phyloP scores from a whole-genome alignment of 768 basidiomycete genomes.

The Chalciporus pseudorubinellus region DNA sequence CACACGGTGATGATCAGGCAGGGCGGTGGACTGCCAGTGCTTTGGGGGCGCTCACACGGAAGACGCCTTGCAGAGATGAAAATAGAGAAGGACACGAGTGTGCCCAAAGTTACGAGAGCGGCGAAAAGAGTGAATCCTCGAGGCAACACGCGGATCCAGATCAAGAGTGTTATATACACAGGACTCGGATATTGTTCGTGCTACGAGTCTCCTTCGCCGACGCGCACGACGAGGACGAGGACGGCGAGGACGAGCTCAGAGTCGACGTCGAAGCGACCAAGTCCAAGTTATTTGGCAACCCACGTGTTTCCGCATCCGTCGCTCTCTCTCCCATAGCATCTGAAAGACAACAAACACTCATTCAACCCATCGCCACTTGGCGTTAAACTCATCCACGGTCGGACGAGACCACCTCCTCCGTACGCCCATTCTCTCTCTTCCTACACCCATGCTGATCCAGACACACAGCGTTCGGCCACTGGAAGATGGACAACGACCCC shows the following conservation, averaged over 20 bases:
- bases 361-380: background rate
- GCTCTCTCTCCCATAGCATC: conserved; percentile 2
- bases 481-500: conserved; percentile 35
- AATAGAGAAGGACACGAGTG: background rate
- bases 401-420: conserved; percentile 1
- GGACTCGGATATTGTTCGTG: background rate
- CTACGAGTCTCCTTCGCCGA: background rate
- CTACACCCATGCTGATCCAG: too few species aligned
- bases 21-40: background rate
- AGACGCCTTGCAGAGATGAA: background rate
- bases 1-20: conserved; percentile 5
- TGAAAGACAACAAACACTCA: conserved; percentile 6
- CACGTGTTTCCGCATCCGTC: conserved; percentile 13
- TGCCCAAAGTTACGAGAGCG: conserved; percentile 7
- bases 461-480: conserved; percentile 13
- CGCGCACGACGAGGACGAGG: conserved; percentile 2
- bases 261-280: background rate
- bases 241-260: background rate
- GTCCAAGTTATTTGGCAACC: conserved; percentile 1
- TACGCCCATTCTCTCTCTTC: background rate
- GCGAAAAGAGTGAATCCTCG: conserved; percentile 20
- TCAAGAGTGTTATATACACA: conserved; percentile 15
- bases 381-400: conserved; percentile 6
- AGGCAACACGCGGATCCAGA: conserved; percentile 31
- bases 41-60: background rate